These are phyloP conservation scores for Bretschneidera sinensis DNA, from an alignment of 345 rosid species.

Conservation along the genomic window DNA sequence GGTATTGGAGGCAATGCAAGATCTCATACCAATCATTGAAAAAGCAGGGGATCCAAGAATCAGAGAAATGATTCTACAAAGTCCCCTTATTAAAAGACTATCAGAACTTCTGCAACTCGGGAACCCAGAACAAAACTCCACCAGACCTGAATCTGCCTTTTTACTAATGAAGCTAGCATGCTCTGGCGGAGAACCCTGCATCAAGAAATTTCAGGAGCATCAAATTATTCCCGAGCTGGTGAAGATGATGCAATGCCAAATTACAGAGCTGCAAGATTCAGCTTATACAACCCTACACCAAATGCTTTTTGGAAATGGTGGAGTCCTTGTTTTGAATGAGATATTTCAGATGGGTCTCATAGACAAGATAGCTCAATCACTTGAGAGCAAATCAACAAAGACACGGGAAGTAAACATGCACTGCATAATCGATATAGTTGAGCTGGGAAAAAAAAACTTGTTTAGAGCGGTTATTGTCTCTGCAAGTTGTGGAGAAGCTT, in stretches of 20 bases:
- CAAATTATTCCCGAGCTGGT: constrained; percentile 20
- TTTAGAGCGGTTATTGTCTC: constrained; percentile 20
- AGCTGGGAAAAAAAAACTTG: constrained; percentile 19
- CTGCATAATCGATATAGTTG: constrained; percentile 26
- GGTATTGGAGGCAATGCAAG: constrained; percentile 24
- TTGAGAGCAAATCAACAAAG: constrained; percentile 19
- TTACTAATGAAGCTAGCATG: constrained; percentile 27
- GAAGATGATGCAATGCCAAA: constrained; percentile 27
- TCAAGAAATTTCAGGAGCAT: constrained; percentile 21
- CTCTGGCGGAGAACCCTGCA: constrained; percentile 26
- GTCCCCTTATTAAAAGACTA: constrained; percentile 22
- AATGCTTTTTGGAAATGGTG: constrained; percentile 24
- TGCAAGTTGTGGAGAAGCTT: constrained; percentile 28
- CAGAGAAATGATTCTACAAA: constrained; percentile 22
- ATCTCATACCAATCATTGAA: constrained; percentile 30
- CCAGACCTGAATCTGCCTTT: constrained; percentile 28
- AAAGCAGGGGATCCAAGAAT: constrained; percentile 24
- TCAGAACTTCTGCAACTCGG: constrained; percentile 21
- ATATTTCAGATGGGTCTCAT: constrained; percentile 18
- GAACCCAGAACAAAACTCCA: constrained; percentile 13
- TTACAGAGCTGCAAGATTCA: constrained; percentile 27
- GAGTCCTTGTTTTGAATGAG: constrained; percentile 19
- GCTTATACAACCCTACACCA: constrained; percentile 26
- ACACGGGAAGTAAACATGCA: constrained; percentile 20
- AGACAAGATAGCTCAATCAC: constrained; percentile 16